These are phyloP conservation scores for Tubosaeta sp. DNA, from an alignment of 768 basidiomycete genomes.

Conservation along the genomic window DNA sequence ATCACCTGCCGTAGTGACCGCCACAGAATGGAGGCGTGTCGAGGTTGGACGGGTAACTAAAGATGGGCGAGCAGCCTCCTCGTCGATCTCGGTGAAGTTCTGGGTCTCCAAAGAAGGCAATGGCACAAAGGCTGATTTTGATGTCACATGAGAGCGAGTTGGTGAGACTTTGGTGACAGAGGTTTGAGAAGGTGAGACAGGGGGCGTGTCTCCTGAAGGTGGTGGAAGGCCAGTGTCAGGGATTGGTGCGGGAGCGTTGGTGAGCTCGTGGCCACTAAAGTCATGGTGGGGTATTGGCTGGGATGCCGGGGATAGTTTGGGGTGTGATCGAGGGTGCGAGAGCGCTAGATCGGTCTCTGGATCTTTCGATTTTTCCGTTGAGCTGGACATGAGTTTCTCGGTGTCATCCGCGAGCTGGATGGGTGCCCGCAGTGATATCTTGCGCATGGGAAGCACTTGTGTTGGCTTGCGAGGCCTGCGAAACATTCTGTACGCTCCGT, in stretches of 20 bases:
- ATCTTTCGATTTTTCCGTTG: not conserved
- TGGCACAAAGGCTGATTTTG: constrained; percentile 26
- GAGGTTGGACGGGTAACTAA: not conserved
- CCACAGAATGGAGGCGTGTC: constrained; percentile 3
- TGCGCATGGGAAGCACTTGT: constrained; percentile 7
- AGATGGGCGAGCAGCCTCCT: constrained; percentile 13
- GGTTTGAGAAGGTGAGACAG: constrained; percentile 19
- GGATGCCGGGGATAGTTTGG: constrained; percentile 10
- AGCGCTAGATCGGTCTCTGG: not conserved
- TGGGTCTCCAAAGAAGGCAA: constrained; percentile 24
- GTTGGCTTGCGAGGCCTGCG: constrained; percentile 12
- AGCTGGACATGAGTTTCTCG: constrained; percentile 16
- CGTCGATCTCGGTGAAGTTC: constrained; percentile 23
- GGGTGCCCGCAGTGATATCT: constrained; percentile 6
- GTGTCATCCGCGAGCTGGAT: constrained; percentile 16
- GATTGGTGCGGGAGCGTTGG: constrained; percentile 26
- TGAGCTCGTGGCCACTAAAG: constrained; percentile 27
- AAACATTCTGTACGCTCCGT: constrained; percentile 12
- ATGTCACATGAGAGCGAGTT: constrained; percentile 10
- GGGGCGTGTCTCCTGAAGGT: constrained; percentile 14
- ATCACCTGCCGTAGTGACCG: not conserved
- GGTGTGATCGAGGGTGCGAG: constrained; percentile 2
- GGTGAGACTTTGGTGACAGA: constrained; percentile 17
- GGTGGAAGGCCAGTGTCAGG: constrained; percentile 31
- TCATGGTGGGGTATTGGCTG: constrained; percentile 16